Conservation (phyloP, 345 rosid species). For the Anacardium occidentale region DNA sequence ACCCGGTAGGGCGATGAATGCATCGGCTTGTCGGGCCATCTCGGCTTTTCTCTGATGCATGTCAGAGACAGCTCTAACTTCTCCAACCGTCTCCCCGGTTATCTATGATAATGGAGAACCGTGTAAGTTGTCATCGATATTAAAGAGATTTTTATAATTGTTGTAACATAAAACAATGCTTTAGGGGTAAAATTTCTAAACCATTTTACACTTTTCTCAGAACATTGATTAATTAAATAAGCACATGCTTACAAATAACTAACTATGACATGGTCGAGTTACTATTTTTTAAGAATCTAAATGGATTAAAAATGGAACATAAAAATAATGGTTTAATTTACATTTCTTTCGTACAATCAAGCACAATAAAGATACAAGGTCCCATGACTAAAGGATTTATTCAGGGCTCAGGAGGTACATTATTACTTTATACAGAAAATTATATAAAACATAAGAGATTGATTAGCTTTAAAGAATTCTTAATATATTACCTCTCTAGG, state of each 20-base stretch:
- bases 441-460: constrained; percentile 2
- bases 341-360: background rate
- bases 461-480: background rate
- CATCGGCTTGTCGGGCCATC: constrained; percentile 95
- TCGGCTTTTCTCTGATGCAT: constrained; percentile 98
- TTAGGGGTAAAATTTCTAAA: background rate
- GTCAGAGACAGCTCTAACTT: constrained; percentile 81
- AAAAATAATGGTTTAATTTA: no score
- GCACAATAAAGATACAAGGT: background rate
- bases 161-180: background rate
- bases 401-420: no score
- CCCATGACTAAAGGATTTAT: background rate
- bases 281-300: background rate
- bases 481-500: constrained; percentile 68
- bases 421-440: background rate
- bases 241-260: background rate
- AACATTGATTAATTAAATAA: background rate
- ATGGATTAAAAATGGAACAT: background rate
- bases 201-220: background rate
- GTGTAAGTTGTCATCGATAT: background rate
- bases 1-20: constrained; percentile 97
- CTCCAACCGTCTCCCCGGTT: constrained; percentile 83
- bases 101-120: constrained; percentile 38
- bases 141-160: background rate
- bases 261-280: background rate